phyloP scores from a whole-genome alignment of 345 rosid species.

The Citrus maxima region DNA sequence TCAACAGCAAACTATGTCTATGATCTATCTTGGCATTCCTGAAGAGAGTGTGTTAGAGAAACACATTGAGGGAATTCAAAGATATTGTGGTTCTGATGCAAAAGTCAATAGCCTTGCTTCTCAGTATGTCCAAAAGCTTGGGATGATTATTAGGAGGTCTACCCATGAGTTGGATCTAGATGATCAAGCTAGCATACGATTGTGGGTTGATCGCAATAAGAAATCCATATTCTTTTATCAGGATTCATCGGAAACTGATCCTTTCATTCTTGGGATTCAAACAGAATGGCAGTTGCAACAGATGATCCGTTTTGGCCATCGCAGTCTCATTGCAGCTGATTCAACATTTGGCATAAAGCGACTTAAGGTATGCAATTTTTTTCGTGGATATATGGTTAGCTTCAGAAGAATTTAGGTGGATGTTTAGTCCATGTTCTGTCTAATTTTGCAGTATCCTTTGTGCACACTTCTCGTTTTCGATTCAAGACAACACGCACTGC shows the following conservation, averaged over 20 bases:
- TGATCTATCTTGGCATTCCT: slow-evolving; percentile 95
- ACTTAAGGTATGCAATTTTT: slow-evolving; percentile 57
- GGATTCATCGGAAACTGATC: slow-evolving; percentile 64
- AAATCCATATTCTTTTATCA: slow-evolving; percentile 85
- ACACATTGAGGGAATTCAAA: slow-evolving; percentile 89
- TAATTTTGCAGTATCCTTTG: slow-evolving; percentile 67
- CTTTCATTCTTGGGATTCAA: slow-evolving; percentile 89
- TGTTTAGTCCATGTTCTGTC: slow-evolving; percentile 16
- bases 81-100: slow-evolving; percentile 73
- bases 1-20: slow-evolving; percentile 85
- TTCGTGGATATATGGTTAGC: neutral
- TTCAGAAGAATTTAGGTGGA: neutral
- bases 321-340: slow-evolving; percentile 76
- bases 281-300: slow-evolving; percentile 97
- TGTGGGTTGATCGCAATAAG: slow-evolving; percentile 88
- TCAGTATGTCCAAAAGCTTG: slow-evolving; percentile 87
- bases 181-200: slow-evolving; percentile 84
- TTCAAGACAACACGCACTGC: slow-evolving; percentile 95
- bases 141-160: slow-evolving; percentile 82
- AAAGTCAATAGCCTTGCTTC: slow-evolving; percentile 74
- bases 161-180: slow-evolving; percentile 89
- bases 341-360: slow-evolving; percentile 88
- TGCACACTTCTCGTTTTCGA: slow-evolving; percentile 88
- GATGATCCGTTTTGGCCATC: slow-evolving; percentile 83
- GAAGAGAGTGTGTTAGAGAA: slow-evolving; percentile 92